A percentile compares a stretch with the other conserved stretches of the same genome.
Evolutionary conservation across 306 rosid species (phyloP).

Genomic region (Trifolium subterraneum): DNA sequence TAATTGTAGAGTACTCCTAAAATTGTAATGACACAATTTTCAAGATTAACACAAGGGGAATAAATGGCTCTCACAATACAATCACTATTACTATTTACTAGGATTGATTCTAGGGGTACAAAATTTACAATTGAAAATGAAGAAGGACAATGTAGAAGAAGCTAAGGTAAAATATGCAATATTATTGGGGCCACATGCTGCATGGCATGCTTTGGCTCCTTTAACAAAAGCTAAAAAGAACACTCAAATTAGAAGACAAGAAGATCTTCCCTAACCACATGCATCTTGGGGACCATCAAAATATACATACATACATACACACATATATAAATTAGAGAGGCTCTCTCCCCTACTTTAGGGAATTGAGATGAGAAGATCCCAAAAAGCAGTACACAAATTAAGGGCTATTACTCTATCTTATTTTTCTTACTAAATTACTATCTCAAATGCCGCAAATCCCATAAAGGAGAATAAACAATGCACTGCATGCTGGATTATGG

Average conservation of each 20-base stretch:
- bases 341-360: conserved; percentile 34
- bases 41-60: conserved; percentile 38
- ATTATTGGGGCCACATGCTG: conserved; percentile 64
- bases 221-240: conserved; percentile 56
- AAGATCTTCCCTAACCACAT: conserved; percentile 72
- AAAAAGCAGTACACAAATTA: conserved; percentile 65
- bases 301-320: conserved; percentile 34
- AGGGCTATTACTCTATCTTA: conserved; percentile 48
- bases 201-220: conserved; percentile 79
- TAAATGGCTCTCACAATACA: conserved; percentile 38
- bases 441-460: conserved; percentile 58
- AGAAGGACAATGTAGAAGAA: conserved; percentile 16
- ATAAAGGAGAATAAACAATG: conserved; percentile 53
- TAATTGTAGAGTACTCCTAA: background rate
- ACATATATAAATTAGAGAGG: conserved; percentile 48
- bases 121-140: conserved; percentile 40
- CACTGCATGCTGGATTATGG: conserved; percentile 64
- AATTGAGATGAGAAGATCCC: conserved; percentile 79
- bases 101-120: conserved; percentile 40
- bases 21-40: conserved; percentile 36
- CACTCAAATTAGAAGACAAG: conserved; percentile 52
- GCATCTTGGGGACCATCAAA: conserved; percentile 77
- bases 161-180: conserved; percentile 53
- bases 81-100: conserved; percentile 14
- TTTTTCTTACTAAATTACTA: conserved; percentile 58